Evolutionary conservation across 2,329 filamentous ascomycete species (phyloP).

Genomic region (Trichoderma semiorbis): DNA sequence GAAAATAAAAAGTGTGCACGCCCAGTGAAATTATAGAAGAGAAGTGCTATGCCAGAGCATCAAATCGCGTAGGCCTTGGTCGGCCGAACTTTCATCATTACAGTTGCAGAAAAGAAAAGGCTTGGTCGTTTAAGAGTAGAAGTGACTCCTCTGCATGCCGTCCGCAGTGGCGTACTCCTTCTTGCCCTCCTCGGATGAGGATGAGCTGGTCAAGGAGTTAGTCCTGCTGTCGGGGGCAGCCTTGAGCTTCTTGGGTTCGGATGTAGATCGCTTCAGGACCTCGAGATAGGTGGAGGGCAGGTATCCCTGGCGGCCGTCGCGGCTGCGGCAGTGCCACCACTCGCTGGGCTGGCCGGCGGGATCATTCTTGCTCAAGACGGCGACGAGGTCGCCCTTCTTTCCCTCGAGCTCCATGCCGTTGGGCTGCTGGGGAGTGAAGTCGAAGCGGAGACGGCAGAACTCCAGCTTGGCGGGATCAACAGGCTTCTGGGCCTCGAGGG

Average conservation of each 20-base stretch:
- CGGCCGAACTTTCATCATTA: background rate
- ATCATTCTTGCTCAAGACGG: conserved; percentile 87
- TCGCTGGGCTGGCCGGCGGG: conserved; percentile 88
- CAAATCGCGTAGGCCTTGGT: background rate
- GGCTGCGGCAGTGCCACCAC: conserved; percentile 93
- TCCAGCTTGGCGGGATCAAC: conserved; percentile 89
- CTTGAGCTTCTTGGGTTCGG: conserved; percentile 51
- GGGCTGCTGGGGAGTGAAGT: conserved; percentile 75
- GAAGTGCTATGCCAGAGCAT: conserved; percentile 12
- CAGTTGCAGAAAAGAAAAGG: background rate
- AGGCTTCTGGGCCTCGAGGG: conserved; percentile 49
- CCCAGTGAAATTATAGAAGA: background rate
- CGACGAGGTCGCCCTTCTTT: conserved; percentile 92
- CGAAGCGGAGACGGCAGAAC: conserved; percentile 92
- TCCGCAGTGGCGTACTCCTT: conserved; percentile 52
- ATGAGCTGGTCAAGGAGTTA: conserved; percentile 49
- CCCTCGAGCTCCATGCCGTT: conserved; percentile 80
- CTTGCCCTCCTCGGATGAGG: conserved; percentile 41
- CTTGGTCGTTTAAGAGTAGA: conserved; percentile 45
- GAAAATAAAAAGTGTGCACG: background rate
- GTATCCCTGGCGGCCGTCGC: conserved; percentile 88
- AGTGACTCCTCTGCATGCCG: conserved; percentile 57
- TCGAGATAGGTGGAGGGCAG: conserved; percentile 89
- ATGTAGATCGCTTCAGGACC: conserved; percentile 56
- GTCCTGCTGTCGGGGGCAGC: conserved; percentile 46